Base-by-base conservation (phyloP, 2,329 filamentous ascomycete species). In the Karstenula rhodostoma region DNA sequence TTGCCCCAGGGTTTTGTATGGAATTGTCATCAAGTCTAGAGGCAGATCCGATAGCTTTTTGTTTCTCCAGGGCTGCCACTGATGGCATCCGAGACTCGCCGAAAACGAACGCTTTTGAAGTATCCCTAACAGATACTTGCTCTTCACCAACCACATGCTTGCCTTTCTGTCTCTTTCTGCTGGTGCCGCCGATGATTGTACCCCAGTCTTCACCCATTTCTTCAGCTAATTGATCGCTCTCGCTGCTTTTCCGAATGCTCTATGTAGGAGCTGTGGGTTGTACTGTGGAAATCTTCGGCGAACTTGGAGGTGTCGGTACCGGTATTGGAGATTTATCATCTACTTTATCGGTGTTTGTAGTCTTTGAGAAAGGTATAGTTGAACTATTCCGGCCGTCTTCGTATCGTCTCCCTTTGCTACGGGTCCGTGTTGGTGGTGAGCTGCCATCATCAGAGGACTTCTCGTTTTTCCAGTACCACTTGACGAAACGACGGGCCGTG, bases 401-500 rank as follows among this genome's bases (percentile, higher is more conserved):
- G 13, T 37, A 13, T 27, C 3, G 17, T 37, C 12, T 37, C 48
- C 17, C 4, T 52, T 10, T 42, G 50, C 25, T 32, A 22, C 22
- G 49, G 13, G 40, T 10, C 7, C 22, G 49, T n/a, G 35, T n/a
- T 23, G 35, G 37, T 19, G 50, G 37, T 12, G 50, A 33, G 37
- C 50, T 43, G 22, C n/a, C 37, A n/a, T 43, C 37, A 22, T 37
- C 43, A 10, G 35, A 25, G 12, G 40, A 25, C 12, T 35, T 47
- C 32, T 46, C 43, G 17, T 35, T 46, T 7, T 56, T 33, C 12
- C 37, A 10, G 13, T 51, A 51, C 55, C 55, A 57, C 22, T 27
- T 37, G 12, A 51, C 23, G 25, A 57, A 29, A 9, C 55, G 13
- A 10, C 13, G 22, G 17, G 37, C 37, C 2, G 32, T 22, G 29